Evolutionary conservation across 2,329 filamentous ascomycete species (phyloP), one percentile per base, ranked within the genome.

Genomic region (Fusarium gaditjirri): DNA sequence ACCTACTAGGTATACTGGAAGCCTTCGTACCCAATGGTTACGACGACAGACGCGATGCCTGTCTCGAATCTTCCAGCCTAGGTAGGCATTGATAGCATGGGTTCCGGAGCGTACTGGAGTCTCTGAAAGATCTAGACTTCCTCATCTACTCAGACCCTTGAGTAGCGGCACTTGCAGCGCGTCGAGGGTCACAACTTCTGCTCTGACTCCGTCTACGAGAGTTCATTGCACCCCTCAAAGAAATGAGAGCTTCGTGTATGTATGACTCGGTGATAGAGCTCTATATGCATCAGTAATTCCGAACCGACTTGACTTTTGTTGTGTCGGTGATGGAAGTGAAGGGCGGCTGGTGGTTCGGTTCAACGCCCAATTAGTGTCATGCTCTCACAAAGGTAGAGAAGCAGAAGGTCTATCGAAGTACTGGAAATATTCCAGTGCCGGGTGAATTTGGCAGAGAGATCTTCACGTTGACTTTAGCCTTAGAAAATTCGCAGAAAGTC

Each of bases 401-500:
- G 3, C 4, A 8, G 0, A 7, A 46, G 25, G 10, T 19, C 6
- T 13, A 29, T n/a, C 0, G 25, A 1, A 2, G 2, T 29, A 6
- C 6, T 46, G 2, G 21, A 5, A 16, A 21, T 11, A 46, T 46
- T 14, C 1, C 4, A 14, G 8, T 16, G 0, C 2, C 0, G 6
- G 3, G 8, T 3, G 2, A 21, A 8, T 10, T 21, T 3, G 4
- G 8, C 5, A 43, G n/a, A 12, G 4, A 17, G 10, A 5, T 5
- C 8, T 2, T 7, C 5, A 8, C 21, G 12, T 27, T 14, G 0
- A 10, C 7, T 2, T 10, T n/a, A n/a, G 19, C 3, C 0, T 8
- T 21, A 9, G 2, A 3, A 13, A 27, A 14, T 21, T 29, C 6
- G 9, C 21, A 11, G 4, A 29, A 8, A 16, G 25, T 16, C 33